Conservation (phyloP, 2,329 filamentous ascomycete genomes). For the Xenoacremonium recifei region DNA sequence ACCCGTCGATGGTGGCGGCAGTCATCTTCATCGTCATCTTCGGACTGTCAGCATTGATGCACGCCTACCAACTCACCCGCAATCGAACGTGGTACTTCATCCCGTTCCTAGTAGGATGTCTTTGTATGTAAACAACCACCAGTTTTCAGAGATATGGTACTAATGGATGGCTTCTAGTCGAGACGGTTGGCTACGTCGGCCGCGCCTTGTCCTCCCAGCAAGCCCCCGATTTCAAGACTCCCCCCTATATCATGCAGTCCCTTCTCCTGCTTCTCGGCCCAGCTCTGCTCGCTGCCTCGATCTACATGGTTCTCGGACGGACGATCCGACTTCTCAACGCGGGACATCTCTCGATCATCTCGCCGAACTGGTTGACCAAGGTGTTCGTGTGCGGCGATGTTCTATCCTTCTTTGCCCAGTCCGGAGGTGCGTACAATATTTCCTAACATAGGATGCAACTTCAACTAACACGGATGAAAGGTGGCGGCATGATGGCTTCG, state of each 20-base stretch:
- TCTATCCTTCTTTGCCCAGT: slow-evolving; percentile 39
- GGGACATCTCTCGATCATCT: slow-evolving; percentile 39
- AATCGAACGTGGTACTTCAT: slow-evolving; percentile 51
- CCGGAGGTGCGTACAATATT: slow-evolving; percentile 19
- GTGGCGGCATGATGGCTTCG: slow-evolving; percentile 24
- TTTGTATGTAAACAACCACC: slow-evolving; percentile 36
- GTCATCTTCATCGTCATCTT: slow-evolving; percentile 42
- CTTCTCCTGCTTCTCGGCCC: slow-evolving; percentile 38
- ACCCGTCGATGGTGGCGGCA: slow-evolving; percentile 43
- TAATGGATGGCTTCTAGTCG: slow-evolving; percentile 17
- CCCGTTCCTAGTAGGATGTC: slow-evolving; percentile 50
- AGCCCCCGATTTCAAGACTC: slow-evolving; percentile 34
- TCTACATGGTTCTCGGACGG: slow-evolving; percentile 47
- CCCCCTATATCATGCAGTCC: slow-evolving; percentile 40
- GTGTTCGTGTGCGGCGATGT: slow-evolving; percentile 51
- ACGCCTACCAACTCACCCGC: slow-evolving; percentile 38
- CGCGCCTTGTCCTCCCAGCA: slow-evolving; percentile 44
- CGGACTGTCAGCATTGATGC: slow-evolving; percentile 33
- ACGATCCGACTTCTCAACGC: slow-evolving; percentile 38
- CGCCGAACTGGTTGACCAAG: slow-evolving; percentile 44
- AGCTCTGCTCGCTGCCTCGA: slow-evolving; percentile 42
- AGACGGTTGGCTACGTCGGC: slow-evolving; percentile 42
- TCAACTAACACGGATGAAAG: slow-evolving; percentile 3
- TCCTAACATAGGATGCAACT: neutral
- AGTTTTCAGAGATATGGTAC: too few relatives aligned